phyloP scores from a whole-genome alignment of 108 stramenopile genomes.

The Mediolabrus comicus region DNA sequence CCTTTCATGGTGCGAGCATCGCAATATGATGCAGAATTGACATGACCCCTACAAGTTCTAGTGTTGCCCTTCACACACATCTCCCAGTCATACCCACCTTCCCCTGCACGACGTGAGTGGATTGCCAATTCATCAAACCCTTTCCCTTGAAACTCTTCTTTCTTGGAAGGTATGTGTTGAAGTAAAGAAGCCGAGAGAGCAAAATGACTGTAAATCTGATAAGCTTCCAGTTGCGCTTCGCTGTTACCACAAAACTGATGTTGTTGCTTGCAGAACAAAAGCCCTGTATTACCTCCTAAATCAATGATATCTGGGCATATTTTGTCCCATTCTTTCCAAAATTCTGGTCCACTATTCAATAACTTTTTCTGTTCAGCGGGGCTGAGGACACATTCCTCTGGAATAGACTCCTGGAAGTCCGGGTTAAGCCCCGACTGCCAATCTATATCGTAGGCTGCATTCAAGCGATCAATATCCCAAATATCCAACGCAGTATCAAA shows the following conservation, averaged over 20 bases:
- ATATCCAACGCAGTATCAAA: slow-evolving; percentile 34
- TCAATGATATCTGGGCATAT: slow-evolving; percentile 43
- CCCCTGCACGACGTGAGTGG: slow-evolving; percentile 43
- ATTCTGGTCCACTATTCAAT: slow-evolving; percentile 24
- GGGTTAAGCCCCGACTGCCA: slow-evolving; percentile 27
- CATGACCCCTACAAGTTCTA: slow-evolving; percentile 31
- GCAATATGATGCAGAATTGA: slow-evolving; percentile 15
- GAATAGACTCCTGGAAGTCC: slow-evolving; percentile 12
- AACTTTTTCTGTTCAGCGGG: slow-evolving; percentile 22
- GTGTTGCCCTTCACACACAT: slow-evolving; percentile 37
- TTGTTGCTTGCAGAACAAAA: slow-evolving; percentile 43
- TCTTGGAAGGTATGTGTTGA: slow-evolving; percentile 40
- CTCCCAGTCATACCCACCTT: slow-evolving; percentile 47
- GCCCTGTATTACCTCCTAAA: slow-evolving; percentile 39
- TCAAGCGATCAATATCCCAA: slow-evolving; percentile 40
- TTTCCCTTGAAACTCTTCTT: slow-evolving; percentile 23
- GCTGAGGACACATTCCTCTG: slow-evolving; percentile 32
- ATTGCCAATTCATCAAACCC: slow-evolving; percentile 41
- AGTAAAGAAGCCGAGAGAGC: slow-evolving; percentile 27
- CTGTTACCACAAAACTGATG: slow-evolving; percentile 48
- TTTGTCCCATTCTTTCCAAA: slow-evolving; percentile 41
- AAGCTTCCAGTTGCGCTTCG: slow-evolving; percentile 37
- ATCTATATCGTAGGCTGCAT: slow-evolving; percentile 36
- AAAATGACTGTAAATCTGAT: slow-evolving; percentile 35
- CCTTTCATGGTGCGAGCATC: slow-evolving; percentile 43